phyloP scores from a whole-genome alignment of 768 basidiomycete genomes.

The Antrodiella citrinella region DNA sequence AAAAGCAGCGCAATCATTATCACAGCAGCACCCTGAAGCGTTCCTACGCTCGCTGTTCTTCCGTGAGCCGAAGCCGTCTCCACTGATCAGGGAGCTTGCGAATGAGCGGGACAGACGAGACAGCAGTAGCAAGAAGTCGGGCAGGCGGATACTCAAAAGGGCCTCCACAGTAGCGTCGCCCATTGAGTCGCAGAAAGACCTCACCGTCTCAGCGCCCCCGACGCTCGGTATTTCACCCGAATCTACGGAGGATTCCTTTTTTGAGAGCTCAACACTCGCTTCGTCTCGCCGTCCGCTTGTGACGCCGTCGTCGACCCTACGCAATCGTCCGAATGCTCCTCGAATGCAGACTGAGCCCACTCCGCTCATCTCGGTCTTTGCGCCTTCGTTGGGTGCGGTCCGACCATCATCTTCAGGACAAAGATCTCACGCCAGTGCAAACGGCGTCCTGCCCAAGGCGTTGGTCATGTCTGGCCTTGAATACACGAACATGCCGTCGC shows the following conservation, averaged over 20 bases:
- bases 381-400: constrained; percentile 8
- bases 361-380: constrained; percentile 1
- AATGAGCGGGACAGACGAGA: constrained; percentile 1
- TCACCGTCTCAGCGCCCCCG: not conserved
- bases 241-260: constrained; percentile 12
- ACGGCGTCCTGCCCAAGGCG: constrained; percentile 39
- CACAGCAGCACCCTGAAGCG: constrained; percentile 12
- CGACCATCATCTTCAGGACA: constrained; percentile 11
- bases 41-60: constrained; percentile 20
- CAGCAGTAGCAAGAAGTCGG: not conserved
- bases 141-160: constrained; percentile 8
- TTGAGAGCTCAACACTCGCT: constrained; percentile 16
- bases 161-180: constrained; percentile 8
- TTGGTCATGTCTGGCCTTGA: constrained; percentile 71
- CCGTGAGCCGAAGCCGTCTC: constrained; percentile 14
- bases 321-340: constrained; percentile 12
- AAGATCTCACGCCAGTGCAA: not conserved
- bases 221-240: constrained; percentile 8
- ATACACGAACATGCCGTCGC: constrained; percentile 42
- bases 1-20: constrained; percentile 13
- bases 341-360: constrained; percentile 8
- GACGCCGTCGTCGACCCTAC: constrained; percentile 15
- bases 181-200: not conserved
- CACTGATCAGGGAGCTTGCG: constrained; percentile 9
- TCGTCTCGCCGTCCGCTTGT: constrained; percentile 17